Conservation (phyloP, 495 filamentous ascomycete species). For the Lophiotrema nucula region DNA sequence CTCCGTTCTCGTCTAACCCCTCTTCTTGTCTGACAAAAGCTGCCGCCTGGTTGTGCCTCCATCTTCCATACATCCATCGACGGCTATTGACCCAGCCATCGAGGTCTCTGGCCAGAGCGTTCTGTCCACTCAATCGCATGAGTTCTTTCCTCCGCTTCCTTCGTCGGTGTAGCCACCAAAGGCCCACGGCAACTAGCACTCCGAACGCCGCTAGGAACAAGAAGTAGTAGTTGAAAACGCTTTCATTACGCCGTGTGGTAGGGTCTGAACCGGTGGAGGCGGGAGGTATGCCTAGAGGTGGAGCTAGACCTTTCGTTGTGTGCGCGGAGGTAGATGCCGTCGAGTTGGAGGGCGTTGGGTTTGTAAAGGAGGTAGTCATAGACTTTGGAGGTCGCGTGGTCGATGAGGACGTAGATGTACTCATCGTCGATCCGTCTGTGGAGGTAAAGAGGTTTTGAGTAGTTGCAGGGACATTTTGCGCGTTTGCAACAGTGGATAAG, state of each 20-base stretch:
- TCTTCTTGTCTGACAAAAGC: slow-evolving; percentile 35
- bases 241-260: slow-evolving; percentile 4
- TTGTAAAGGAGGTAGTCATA: slow-evolving; percentile 18
- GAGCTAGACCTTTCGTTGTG: background rate
- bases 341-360: slow-evolving; percentile 3
- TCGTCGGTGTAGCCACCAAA: slow-evolving; percentile 36
- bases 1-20: slow-evolving; percentile 45
- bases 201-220: slow-evolving; percentile 42
- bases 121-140: slow-evolving; percentile 30
- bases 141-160: slow-evolving; percentile 32
- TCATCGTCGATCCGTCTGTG: slow-evolving; percentile 2
- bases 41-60: slow-evolving; percentile 27
- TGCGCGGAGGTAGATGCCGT: background rate
- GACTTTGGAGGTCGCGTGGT: background rate
- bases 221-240: slow-evolving; percentile 45
- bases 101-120: slow-evolving; percentile 41
- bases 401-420: background rate
- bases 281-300: background rate
- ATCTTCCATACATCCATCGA: slow-evolving; percentile 37
- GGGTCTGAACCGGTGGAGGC: background rate
- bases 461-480: slow-evolving; percentile 1
- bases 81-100: slow-evolving; percentile 37
- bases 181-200: slow-evolving; percentile 27
- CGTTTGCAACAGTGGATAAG: background rate
- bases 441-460: background rate